Evolutionary conservation across 2,329 filamentous ascomycete genomes (phyloP).

Genomic region (Cladophialophora bantiana): DNA sequence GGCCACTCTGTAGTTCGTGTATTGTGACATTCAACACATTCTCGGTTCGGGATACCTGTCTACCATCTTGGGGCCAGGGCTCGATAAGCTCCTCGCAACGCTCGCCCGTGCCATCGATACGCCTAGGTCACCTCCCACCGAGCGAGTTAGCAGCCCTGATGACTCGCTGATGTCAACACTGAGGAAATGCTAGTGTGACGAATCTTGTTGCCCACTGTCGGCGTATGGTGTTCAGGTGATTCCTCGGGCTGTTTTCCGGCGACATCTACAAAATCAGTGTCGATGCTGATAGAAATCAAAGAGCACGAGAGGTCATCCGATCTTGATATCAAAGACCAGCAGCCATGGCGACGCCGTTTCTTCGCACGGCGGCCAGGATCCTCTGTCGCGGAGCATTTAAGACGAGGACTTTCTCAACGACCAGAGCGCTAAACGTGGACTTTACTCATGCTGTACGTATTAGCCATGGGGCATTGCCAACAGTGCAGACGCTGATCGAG

Average conservation of each 20-base stretch:
- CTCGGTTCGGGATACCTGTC: not conserved
- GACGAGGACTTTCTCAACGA: conserved; percentile 53
- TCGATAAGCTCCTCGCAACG: not conserved
- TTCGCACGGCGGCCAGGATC: conserved; percentile 2
- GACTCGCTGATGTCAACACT: not conserved
- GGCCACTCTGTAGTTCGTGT: too few species aligned
- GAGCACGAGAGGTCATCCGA: not conserved
- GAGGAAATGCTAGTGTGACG: not conserved
- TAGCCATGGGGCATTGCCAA: too few species aligned
- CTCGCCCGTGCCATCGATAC: not conserved
- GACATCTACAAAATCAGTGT: not conserved
- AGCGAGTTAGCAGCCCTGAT: not conserved
- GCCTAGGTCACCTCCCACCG: not conserved
- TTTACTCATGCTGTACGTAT: conserved; percentile 66
- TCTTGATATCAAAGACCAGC: not conserved
- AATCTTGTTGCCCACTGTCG: not conserved
- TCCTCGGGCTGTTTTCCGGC: not conserved
- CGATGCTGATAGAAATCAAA: not conserved
- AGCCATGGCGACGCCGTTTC: conserved; percentile 1
- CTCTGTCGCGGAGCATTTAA: not conserved
- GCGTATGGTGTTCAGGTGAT: not conserved
- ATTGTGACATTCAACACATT: not conserved
- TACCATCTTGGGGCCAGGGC: not conserved
- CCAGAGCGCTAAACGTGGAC: conserved; percentile 55
- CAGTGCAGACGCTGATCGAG: not conserved